Percentiles rank a stretch among this genome's conserved stretches.
Evolutionary conservation across 2,329 filamentous ascomycete species (phyloP).

Genomic region (Penicillium verrucosum): DNA sequence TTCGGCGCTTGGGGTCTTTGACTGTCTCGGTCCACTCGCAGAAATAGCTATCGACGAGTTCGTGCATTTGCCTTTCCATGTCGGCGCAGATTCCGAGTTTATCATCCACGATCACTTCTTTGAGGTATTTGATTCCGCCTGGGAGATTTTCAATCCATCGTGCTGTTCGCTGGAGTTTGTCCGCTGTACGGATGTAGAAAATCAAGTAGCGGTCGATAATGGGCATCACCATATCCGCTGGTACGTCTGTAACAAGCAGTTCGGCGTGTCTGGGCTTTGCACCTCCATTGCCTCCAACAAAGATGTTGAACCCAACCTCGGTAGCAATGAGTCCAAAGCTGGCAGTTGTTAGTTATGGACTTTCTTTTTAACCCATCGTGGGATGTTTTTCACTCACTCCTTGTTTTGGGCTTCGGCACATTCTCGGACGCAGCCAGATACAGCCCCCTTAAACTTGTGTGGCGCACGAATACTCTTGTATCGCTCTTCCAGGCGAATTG

Average conservation of each 20-base stretch:
- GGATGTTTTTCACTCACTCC: conserved; percentile 55
- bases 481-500: conserved; percentile 78
- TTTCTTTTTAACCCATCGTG: not conserved
- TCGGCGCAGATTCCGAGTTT: conserved; percentile 80
- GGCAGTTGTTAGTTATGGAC: conserved; percentile 8
- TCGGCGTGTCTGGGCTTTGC: conserved; percentile 80
- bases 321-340: conserved; percentile 88
- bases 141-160: conserved; percentile 83
- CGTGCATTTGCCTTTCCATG: conserved; percentile 83
- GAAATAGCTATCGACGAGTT: conserved; percentile 78
- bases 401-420: conserved; percentile 92
- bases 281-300: conserved; percentile 84
- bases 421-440: conserved; percentile 87
- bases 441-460: conserved; percentile 88
- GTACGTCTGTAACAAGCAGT: conserved; percentile 80
- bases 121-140: conserved; percentile 78
- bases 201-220: conserved; percentile 86
- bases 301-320: conserved; percentile 91
- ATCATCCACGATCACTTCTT: conserved; percentile 78
- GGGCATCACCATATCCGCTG: conserved; percentile 74
- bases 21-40: conserved; percentile 89
- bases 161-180: conserved; percentile 84
- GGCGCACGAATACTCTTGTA: conserved; percentile 89
- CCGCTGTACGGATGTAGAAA: conserved; percentile 90
- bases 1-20: conserved; percentile 62